phyloP scores from a whole-genome alignment of 73 alveolate species.

The Effrenium voratum region DNA sequence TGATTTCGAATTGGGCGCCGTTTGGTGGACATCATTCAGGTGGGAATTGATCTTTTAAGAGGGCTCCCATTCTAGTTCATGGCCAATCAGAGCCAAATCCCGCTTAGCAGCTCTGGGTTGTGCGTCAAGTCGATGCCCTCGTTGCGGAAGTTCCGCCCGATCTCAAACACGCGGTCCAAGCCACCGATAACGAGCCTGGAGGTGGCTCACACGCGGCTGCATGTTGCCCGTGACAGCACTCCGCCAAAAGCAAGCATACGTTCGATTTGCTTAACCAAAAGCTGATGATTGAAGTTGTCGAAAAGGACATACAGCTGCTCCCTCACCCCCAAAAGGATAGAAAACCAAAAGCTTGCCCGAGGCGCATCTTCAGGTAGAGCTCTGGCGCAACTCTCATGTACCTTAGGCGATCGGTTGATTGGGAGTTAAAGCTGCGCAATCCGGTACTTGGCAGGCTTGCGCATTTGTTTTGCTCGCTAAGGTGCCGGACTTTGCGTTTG shows the following conservation, averaged over 20 bases:
- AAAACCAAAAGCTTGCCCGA: neutral
- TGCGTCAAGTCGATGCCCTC: slow-evolving; percentile 99
- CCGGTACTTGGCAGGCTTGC: too few species aligned
- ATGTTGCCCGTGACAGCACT: neutral
- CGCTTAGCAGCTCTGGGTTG: slow-evolving; percentile 99
- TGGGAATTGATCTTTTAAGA: too few species aligned
- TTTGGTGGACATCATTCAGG: too few species aligned
- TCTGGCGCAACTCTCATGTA: slow-evolving; percentile 99
- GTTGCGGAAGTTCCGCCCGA: slow-evolving; percentile 99
- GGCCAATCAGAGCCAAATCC: too few species aligned
- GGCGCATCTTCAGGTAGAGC: slow-evolving; percentile 98
- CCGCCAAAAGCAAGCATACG: neutral
- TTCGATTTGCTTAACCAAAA: neutral
- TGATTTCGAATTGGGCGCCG: too few species aligned
- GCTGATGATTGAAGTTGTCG: neutral
- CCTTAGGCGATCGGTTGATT: too few species aligned
- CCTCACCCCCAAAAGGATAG: neutral
- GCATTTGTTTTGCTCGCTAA: too few species aligned
- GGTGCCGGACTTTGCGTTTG: too few species aligned
- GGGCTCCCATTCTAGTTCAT: too few species aligned
- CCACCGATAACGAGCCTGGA: slow-evolving; percentile 99
- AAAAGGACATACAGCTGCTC: too few species aligned
- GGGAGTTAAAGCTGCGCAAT: too few species aligned
- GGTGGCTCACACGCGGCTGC: neutral
- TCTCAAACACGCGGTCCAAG: slow-evolving; percentile 99